These are phyloP conservation scores for Penicillium oxalicum DNA, from an alignment of 2,329 filamentous ascomycete genomes.

Conservation along the genomic window DNA sequence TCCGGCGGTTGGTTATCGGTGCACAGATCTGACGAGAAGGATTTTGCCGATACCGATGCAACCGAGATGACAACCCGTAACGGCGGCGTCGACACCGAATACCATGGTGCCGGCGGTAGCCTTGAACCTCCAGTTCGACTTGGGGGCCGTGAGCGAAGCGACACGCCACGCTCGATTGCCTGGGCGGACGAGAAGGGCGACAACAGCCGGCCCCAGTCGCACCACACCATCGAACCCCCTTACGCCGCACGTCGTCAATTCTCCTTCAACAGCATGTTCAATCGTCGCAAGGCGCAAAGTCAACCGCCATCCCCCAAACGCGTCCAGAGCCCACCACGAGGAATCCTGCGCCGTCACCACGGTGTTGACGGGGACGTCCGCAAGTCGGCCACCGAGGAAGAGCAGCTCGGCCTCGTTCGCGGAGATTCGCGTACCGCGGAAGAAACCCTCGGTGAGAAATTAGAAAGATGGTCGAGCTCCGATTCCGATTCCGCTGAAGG, in stretches of 20 bases:
- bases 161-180: slow-evolving; percentile 37
- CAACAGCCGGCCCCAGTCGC: not conserved
- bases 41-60: slow-evolving; percentile 49
- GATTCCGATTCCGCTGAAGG: slow-evolving; percentile 19
- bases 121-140: slow-evolving; percentile 21
- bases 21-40: slow-evolving; percentile 26
- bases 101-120: slow-evolving; percentile 22
- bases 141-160: slow-evolving; percentile 20
- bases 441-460: slow-evolving; percentile 25
- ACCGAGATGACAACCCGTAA: slow-evolving; percentile 56
- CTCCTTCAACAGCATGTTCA: slow-evolving; percentile 84
- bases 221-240: slow-evolving; percentile 22
- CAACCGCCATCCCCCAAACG: slow-evolving; percentile 17
- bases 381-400: slow-evolving; percentile 69
- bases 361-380: slow-evolving; percentile 8
- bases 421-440: slow-evolving; percentile 50
- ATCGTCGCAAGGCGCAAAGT: slow-evolving; percentile 37
- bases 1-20: slow-evolving; percentile 32
- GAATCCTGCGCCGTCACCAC: slow-evolving; percentile 40
- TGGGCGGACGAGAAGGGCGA: slow-evolving; percentile 30
- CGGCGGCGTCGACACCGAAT: slow-evolving; percentile 41
- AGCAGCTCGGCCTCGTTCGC: slow-evolving; percentile 74
- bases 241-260: slow-evolving; percentile 69
- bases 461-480: slow-evolving; percentile 23
- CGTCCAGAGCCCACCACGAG: slow-evolving; percentile 26